Evolutionary conservation across 2,329 filamentous ascomycete species (phyloP).

Genomic region (Aspergillus niger): DNA sequence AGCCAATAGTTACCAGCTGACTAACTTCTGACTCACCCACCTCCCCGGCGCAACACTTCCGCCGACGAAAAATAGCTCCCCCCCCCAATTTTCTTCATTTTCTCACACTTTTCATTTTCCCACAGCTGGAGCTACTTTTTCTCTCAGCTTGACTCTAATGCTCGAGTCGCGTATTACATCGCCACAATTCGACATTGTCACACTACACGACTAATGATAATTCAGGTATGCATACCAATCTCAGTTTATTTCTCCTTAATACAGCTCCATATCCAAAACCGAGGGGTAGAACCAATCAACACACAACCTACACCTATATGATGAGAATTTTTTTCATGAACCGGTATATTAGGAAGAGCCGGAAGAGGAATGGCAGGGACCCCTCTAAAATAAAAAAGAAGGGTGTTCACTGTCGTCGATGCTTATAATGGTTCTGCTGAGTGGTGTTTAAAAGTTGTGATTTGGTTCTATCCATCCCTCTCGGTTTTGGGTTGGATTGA

Average conservation of each 20-base stretch:
- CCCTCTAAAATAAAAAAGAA: not conserved
- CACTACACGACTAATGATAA: not conserved
- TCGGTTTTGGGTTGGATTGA: slow-evolving; percentile 6
- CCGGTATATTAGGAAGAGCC: slow-evolving; percentile 51
- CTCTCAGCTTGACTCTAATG: not conserved
- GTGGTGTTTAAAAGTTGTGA: slow-evolving; percentile 24
- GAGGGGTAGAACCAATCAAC: slow-evolving; percentile 9
- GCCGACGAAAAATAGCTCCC: slow-evolving; percentile 5
- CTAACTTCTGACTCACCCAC: slow-evolving; percentile 10
- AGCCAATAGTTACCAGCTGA: not conserved
- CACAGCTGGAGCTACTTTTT: not conserved
- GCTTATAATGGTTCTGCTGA: slow-evolving; percentile 53
- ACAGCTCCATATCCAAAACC: slow-evolving; percentile 1
- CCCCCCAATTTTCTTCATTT: slow-evolving; percentile 7
- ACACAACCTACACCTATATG: slow-evolving; percentile 33
- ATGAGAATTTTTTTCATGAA: slow-evolving; percentile 46
- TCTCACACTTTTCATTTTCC: not conserved
- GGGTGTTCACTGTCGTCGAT: slow-evolving; percentile 43
- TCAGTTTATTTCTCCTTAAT: not conserved
- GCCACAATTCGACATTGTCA: not conserved
- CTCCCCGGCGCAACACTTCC: slow-evolving; percentile 2
- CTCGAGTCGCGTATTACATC: not conserved
- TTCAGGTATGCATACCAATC: slow-evolving; percentile 7
- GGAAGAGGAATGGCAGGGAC: slow-evolving; percentile 48
- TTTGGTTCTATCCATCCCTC: not conserved